Percentiles rank a stretch among this genome's conserved stretches.
These are phyloP conservation scores for Colletotrichum sp. DNA, from an alignment of 2,329 filamentous ascomycete species.

Conservation along the genomic window DNA sequence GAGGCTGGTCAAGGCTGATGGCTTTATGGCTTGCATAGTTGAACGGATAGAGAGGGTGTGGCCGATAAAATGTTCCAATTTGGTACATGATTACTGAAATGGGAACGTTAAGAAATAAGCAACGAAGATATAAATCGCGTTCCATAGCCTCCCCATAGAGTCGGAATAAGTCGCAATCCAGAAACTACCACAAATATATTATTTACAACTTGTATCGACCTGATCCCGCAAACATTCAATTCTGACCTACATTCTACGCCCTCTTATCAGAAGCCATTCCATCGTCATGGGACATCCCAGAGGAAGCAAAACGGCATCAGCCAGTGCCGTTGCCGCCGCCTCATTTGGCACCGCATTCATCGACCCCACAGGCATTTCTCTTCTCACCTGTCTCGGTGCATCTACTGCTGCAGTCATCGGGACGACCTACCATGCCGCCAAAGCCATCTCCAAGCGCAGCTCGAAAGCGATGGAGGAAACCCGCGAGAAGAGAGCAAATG, in stretches of 20 bases:
- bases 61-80: neutral
- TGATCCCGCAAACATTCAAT: neutral
- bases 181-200: neutral
- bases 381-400: neutral
- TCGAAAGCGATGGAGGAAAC: neutral
- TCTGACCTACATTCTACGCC: neutral
- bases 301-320: neutral
- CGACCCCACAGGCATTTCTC: neutral
- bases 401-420: neutral
- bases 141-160: neutral
- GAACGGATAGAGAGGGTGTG: neutral
- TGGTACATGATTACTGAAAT: neutral
- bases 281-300: neutral
- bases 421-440: neutral
- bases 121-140: neutral
- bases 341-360: neutral
- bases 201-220: neutral
- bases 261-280: neutral
- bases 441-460: neutral
- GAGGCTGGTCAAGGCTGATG: neutral
- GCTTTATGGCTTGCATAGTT: neutral
- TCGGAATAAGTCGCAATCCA: neutral
- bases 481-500: neutral
- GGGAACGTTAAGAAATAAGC: neutral
- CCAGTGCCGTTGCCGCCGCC: neutral